phyloP scores from a whole-genome alignment of 2,329 filamentous ascomycete species.

The Nemania bipapillata region DNA sequence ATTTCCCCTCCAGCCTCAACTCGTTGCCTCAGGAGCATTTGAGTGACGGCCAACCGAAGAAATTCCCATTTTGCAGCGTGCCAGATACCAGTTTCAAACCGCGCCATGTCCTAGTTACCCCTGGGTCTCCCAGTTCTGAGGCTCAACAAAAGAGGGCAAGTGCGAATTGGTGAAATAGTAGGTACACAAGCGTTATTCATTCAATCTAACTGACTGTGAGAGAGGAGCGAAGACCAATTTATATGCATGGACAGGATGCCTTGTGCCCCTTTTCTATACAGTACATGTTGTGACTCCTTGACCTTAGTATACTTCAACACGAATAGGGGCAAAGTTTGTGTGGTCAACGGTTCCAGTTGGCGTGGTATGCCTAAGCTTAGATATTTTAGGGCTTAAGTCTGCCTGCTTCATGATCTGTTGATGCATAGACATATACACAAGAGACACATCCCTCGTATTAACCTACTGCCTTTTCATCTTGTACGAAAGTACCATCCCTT shows the following conservation, averaged over 20 bases:
- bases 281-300: too few species aligned
- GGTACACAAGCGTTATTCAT: too few species aligned
- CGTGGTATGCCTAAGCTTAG: background rate
- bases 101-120: constrained; percentile 12
- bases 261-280: too few species aligned
- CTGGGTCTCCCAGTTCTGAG: constrained; percentile 18
- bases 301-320: too few species aligned
- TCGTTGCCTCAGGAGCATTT: constrained; percentile 2
- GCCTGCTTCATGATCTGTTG: background rate
- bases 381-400: constrained; percentile 1
- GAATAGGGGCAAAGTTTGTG: constrained; percentile 12
- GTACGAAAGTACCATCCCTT: too few species aligned
- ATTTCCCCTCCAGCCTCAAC: background rate
- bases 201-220: too few species aligned
- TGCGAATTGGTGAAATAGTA: too few species aligned
- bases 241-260: too few species aligned
- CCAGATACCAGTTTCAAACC: constrained; percentile 26
- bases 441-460: too few species aligned
- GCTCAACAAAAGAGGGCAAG: constrained; percentile 17
- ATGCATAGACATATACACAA: constrained; percentile 11
- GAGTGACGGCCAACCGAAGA: constrained; percentile 18
- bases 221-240: too few species aligned
- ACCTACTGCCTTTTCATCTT: too few species aligned
- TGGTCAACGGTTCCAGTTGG: constrained; percentile 19
- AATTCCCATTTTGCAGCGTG: constrained; percentile 28